Evolutionary conservation across 2,329 filamentous ascomycete species (phyloP).

Genomic region (Bipolaris victoriae): DNA sequence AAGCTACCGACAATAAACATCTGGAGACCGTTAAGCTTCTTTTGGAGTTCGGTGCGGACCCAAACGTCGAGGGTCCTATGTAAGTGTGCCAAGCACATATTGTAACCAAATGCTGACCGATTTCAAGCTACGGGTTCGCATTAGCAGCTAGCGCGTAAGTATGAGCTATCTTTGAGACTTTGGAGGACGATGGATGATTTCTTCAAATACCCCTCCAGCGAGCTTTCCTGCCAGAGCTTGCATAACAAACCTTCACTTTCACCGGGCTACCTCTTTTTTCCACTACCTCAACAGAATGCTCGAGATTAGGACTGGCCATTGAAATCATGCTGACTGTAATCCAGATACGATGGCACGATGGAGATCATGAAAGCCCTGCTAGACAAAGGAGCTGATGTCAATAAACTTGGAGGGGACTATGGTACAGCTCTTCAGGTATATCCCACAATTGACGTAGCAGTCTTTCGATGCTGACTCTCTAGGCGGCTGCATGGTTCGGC

Average conservation of each 20-base stretch:
- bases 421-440: conserved; percentile 26
- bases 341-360: conserved; percentile 26
- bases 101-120: background rate
- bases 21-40: conserved; percentile 29
- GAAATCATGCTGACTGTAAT: background rate
- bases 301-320: background rate
- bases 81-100: conserved; percentile 3
- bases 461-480: background rate
- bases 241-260: too few relatives aligned
- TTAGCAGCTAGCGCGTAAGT: conserved; percentile 2
- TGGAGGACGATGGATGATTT: too few relatives aligned
- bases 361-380: conserved; percentile 27
- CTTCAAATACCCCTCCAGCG: too few relatives aligned
- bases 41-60: conserved; percentile 25
- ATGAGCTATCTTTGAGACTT: background rate
- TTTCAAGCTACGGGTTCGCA: background rate
- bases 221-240: too few relatives aligned
- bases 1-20: conserved; percentile 29
- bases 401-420: conserved; percentile 29
- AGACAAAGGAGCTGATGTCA: conserved; percentile 28
- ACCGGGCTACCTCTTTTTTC: too few relatives aligned
- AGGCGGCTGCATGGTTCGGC: conserved; percentile 20
- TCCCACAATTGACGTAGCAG: background rate
- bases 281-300: background rate
- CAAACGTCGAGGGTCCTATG: conserved; percentile 28